Base-by-base conservation (phyloP, 139 green algal species). In the Astrephomene gubernaculifera region DNA sequence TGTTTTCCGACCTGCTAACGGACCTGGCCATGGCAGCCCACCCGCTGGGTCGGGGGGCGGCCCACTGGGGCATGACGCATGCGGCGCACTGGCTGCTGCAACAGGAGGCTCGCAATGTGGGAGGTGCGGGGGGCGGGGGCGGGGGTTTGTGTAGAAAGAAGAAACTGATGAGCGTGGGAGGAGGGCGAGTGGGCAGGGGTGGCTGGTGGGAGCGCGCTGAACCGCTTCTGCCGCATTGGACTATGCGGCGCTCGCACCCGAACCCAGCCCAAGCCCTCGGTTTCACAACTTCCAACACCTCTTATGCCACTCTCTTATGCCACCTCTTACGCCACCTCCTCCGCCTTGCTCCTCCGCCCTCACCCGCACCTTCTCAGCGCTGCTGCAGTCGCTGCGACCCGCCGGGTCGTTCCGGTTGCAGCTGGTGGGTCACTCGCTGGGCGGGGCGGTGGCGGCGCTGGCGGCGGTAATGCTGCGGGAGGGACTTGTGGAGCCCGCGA, bases 361-460 rank as follows among this genome's bases (percentile, higher is more conserved):
- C n/a, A n/a, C n/a, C n/a, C n/a, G n/a, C n/a, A n/a, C n/a, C n/a
- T n/a, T n/a, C n/a, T n/a, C 63, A 84, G 78, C 63, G 31, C 78
- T 84, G 61, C 43, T 87, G 8, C 69, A 54, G 31, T 67, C 65
- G 44, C 60, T 82, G 64, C 63, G 57, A 49, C 68, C 31, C 29
- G 36, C 9, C 19, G 83, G 44, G 54, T 39, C 35, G 35, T 91
- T 85, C 80, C 41, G 61, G 29, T 36, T 90, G 45, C 39, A 87
- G 60, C 54, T 90, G 61, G 79, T 91, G 54, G 89, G 91, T 2
- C 89, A 93, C 70, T 92, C 85, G 2, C 41, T 94, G 60, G 89
- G 89, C 52, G 91, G 89, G 41, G 85, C 85, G 25, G 87, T 92
- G 43, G 91, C 91, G 41, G 89, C 85, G 19, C 85, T 94, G 75